phyloP scores from a whole-genome alignment of 2,329 filamentous ascomycete species.

The Xylaria sp. region DNA sequence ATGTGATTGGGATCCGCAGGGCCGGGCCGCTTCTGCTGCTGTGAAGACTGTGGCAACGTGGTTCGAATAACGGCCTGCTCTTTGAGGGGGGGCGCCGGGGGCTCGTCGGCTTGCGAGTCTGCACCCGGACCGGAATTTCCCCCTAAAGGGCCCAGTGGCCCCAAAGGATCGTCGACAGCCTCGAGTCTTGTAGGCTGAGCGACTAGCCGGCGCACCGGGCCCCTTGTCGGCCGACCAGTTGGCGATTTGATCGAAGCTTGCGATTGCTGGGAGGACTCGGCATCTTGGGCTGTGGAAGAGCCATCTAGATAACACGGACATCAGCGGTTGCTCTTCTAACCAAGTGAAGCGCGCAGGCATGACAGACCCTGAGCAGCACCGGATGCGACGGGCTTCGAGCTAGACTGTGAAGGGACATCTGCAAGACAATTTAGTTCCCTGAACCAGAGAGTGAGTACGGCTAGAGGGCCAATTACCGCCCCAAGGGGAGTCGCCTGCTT shows the following conservation, averaged over 20 bases:
- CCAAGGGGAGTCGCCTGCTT: constrained; percentile 52
- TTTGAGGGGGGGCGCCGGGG: constrained; percentile 72
- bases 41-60: constrained; percentile 56
- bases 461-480: constrained; percentile 44
- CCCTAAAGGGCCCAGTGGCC: constrained; percentile 73
- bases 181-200: constrained; percentile 80
- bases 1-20: constrained; percentile 67
- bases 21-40: constrained; percentile 47
- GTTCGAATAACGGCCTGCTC: constrained; percentile 67
- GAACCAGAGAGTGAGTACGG: constrained; percentile 19
- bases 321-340: constrained; percentile 19
- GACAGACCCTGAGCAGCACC: constrained; percentile 35
- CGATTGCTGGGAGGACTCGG: constrained; percentile 40
- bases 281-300: constrained; percentile 35
- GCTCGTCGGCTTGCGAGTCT: constrained; percentile 50
- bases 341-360: not conserved
- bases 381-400: constrained; percentile 39
- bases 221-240: constrained; percentile 35
- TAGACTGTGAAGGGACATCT: constrained; percentile 50
- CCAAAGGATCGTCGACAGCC: constrained; percentile 77
- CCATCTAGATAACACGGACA: constrained; percentile 26
- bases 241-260: constrained; percentile 40
- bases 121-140: constrained; percentile 48
- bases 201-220: constrained; percentile 63
- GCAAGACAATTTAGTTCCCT: constrained; percentile 24